Evolutionary conservation across 768 basidiomycete genomes (phyloP), one percentile per base, ranked within the genome.

Genomic region (Strobilomyces echinocephalus): DNA sequence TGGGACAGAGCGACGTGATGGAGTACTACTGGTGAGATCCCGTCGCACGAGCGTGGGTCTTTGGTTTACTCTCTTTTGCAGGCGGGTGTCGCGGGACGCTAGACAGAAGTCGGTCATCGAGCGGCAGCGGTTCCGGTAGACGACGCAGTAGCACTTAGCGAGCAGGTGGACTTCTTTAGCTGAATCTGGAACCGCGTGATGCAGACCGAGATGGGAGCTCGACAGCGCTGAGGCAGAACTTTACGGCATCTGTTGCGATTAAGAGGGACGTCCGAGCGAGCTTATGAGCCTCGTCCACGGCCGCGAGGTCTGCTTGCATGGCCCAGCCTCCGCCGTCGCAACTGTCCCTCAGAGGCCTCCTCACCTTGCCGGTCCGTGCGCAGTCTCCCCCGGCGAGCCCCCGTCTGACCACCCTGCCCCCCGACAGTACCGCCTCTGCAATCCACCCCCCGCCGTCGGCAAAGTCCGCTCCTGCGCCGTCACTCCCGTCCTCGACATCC

Each of bases 1-100:
- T 98, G 26, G 94, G 95, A 1, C 89, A 93, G 57, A 81, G 81
- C 56, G 86, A 91, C 58, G 90, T 91, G n/a, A 88, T 98, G 81
- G 92, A 97, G 61, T 85, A 93, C 64, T 97, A 92, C 67, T 97
- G 93, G 93, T 91, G 58, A 62, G 38, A 2, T 18, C n/a, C 4
- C n/a, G 11, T 21, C 10, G 38, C 2, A 4, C 4, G 2, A 2
- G 24, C 24, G 24, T 24, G 24, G n/a, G 24, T 24, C 30, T 18
- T 33, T 18, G 2, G 15, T 7, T n/a, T 7, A 12, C 10, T 26
- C 3, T 16, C 3, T 14, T n/a, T 20, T 20, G 15, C 64, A 94
- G 93, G 92, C 87, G 93, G 39, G 88, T 95, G 9, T 88, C 87
- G 18, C 67, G 81, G 57, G 81, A 83, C 59, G 60, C 73, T 36